A percentile compares a stretch with the other conserved stretches of the same genome.
Evolutionary conservation across 1,284 basidiomycete genomes (phyloP).

Genomic region (Anthracocystis walkeri): DNA sequence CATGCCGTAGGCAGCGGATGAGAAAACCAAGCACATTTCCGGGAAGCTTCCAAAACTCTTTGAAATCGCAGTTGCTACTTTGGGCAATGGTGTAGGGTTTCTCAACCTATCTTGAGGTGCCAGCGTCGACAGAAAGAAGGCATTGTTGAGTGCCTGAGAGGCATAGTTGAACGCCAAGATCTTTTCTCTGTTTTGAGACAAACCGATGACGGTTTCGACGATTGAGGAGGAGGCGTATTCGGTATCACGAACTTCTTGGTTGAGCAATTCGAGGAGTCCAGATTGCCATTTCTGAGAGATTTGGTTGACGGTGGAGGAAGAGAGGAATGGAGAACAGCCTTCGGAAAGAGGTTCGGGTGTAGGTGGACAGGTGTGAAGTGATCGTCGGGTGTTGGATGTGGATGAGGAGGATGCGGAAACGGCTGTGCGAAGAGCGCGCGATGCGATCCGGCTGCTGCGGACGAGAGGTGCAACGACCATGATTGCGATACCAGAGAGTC

Average conservation of each 20-base stretch:
- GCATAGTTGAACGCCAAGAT: conserved; percentile 90
- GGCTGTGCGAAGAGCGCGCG: conserved; percentile 22
- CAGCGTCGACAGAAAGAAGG: conserved; percentile 88
- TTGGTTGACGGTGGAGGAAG: conserved; percentile 53
- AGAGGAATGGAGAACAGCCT: conserved; percentile 65
- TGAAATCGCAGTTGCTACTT: conserved; percentile 72
- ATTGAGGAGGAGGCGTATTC: conserved; percentile 76
- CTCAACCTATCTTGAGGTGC: conserved; percentile 43
- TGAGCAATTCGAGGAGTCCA: conserved; percentile 63
- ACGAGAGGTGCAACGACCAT: conserved; percentile 38
- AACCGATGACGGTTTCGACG: conserved; percentile 80
- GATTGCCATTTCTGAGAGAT: conserved; percentile 64
- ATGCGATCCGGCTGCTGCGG: conserved; percentile 35
- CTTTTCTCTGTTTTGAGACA: conserved; percentile 76
- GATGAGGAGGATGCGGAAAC: conserved; percentile 24
- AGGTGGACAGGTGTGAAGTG: conserved; percentile 59
- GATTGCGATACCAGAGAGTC: background rate
- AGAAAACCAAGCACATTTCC: conserved; percentile 81
- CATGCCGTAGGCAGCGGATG: conserved; percentile 81
- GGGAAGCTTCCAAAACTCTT: conserved; percentile 77
- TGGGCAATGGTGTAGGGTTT: conserved; percentile 42
- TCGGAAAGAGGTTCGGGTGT: conserved; percentile 48
- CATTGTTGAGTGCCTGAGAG: conserved; percentile 91
- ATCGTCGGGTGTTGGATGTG: conserved; percentile 10
- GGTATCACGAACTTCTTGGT: conserved; percentile 72